Base-by-base conservation (phyloP, 1,284 basidiomycete genomes). In the Naganishia albida region DNA sequence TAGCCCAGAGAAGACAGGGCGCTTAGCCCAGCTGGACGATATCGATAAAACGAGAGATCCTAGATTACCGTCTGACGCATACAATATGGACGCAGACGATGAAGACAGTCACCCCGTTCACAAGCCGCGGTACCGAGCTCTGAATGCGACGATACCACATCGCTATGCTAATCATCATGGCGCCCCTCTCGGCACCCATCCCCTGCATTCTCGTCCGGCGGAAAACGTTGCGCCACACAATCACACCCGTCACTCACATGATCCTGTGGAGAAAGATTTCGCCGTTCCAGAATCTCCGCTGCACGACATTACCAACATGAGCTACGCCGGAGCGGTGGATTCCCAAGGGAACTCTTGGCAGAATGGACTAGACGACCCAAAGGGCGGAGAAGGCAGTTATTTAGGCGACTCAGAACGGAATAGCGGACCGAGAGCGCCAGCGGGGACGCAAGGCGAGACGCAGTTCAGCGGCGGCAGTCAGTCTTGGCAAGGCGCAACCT, bases 301-400 rank as follows among this genome's bases (percentile, higher is more conserved):
- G 20, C 40, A 43, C 28, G 56, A 60, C 23, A 46, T 49, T 7
- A 60, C 56, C n/a, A 60, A 50, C 34, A 16, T 60, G n/a, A 50
- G 20, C 13, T 60, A 60, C 20, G 56, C 44, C 13, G 56, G 56
- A 2, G 56, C 56, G 15, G 56, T 60, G 10, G 56, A 60, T 40
- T 60, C 56, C 12, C 55, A 57, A 23, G 44, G 43, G 12, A 44
- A 49, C 20, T 49, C 46, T 48, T 23, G n/a, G 4, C 34, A n/a
- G 25, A 49, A 40, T 16, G 23, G 43, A 13, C 18, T 48, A 50
- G 26, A 25, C 15, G 7, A 4, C 34, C 20, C 30, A 50, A 38
- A 26, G 13, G 7, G n/a, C 51, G n/a, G 16, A 34, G 7, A 39
- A 6, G 18, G 18, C n/a, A 53, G 26, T 2, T 30, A 39, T 20